phyloP scores from a whole-genome alignment of 1,284 basidiomycete genomes.

The Trichosporon asahii region DNA sequence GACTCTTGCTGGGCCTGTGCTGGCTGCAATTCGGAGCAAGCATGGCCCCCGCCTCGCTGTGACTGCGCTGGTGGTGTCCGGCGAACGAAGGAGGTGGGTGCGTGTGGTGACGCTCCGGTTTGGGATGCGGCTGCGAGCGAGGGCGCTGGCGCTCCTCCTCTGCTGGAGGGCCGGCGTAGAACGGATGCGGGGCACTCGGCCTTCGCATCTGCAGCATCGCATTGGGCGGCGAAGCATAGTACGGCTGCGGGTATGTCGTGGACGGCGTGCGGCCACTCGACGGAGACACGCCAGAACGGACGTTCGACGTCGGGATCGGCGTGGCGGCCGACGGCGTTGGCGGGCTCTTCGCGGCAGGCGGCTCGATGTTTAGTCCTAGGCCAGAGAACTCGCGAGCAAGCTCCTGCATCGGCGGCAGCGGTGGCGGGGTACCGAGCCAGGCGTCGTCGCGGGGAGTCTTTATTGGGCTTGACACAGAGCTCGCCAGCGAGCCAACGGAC shows the following conservation, averaged over 20 bases:
- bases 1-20: slow-evolving; percentile 1
- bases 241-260: neutral
- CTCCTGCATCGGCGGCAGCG: slow-evolving; percentile 3
- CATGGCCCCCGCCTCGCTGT: neutral
- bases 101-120: neutral
- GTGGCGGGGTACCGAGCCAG: neutral
- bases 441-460: neutral
- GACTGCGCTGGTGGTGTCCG: neutral
- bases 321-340: neutral
- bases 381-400: neutral
- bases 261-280: neutral
- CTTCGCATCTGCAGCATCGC: neutral
- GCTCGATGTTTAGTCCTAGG: neutral
- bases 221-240: neutral
- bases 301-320: neutral
- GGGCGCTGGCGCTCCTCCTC: slow-evolving; percentile 1
- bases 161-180: neutral
- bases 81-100: neutral
- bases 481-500: neutral
- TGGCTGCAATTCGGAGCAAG: neutral
- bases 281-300: neutral
- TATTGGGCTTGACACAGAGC: neutral
- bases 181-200: neutral
- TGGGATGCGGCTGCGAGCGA: neutral
- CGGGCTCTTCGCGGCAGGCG: neutral